These are phyloP conservation scores for Rosellinia necatrix DNA, from an alignment of 2,329 filamentous ascomycete genomes.

Conservation along the genomic window DNA sequence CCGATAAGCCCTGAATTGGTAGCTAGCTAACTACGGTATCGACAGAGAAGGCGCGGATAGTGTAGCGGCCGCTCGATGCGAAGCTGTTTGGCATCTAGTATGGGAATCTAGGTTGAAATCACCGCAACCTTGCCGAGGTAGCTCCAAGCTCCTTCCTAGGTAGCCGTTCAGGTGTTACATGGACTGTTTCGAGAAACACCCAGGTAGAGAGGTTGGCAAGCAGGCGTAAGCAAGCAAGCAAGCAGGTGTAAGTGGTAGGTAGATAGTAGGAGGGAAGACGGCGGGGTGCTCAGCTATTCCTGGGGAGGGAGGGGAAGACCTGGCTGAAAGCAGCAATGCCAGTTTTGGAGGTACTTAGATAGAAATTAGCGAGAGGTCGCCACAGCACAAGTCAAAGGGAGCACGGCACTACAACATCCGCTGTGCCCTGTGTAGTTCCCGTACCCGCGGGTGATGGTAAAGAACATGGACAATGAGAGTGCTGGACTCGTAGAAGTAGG, in stretches of 20 bases:
- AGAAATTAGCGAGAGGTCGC: constrained; percentile 24
- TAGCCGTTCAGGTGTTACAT: constrained; percentile 48
- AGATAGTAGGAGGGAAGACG: constrained; percentile 14
- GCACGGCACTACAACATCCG: constrained; percentile 27
- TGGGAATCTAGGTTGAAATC: constrained; percentile 18
- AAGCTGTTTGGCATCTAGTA: constrained; percentile 32
- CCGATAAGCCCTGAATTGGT: constrained; percentile 25
- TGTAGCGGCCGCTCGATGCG: constrained; percentile 12
- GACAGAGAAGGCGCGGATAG: constrained; percentile 26
- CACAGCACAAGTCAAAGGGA: constrained; percentile 25
- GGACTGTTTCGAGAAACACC: constrained; percentile 47
- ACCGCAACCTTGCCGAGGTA: constrained; percentile 33
- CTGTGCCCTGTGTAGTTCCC: constrained; percentile 1
- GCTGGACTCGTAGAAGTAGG: no score
- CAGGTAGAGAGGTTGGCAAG: constrained; percentile 13
- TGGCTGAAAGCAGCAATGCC: constrained; percentile 34
- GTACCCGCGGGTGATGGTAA: constrained; percentile 1
- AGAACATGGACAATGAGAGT: no score
- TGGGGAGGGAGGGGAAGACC: constrained; percentile 19
- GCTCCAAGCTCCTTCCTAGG: constrained; percentile 44
- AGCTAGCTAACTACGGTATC: constrained; percentile 21
- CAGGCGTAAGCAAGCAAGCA: background rate
- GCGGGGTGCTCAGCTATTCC: constrained; percentile 19
- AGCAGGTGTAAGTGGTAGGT: constrained; percentile 16
- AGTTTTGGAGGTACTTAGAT: constrained; percentile 21